Base-by-base conservation (phyloP, 2,329 filamentous ascomycete genomes). In the Tolypocladium inflatum region DNA sequence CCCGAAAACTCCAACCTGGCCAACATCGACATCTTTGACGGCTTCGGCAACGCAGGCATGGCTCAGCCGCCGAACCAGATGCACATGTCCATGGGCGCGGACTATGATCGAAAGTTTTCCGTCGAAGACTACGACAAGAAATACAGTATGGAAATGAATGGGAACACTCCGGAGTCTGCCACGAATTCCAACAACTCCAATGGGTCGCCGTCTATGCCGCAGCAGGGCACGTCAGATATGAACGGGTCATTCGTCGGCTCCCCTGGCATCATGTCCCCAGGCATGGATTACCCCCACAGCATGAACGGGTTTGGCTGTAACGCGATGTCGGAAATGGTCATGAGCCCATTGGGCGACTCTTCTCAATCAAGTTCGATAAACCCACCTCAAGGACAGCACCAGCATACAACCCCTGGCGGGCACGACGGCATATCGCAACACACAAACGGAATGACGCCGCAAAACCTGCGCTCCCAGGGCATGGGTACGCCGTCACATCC, bases 21-120 rank as follows among this genome's bases (percentile, higher is more conserved):
- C 66, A 77, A 75, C 58, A 76, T 86, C 11, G 84, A 87, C 57
- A 82, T 87, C 9, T 87, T 87, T 58, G 84, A 87, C 63, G 84
- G 84, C 5, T 87, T 86, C 57, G 84, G 84, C 55, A 85, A 78
- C 59, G 80, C 79, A 5, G 83, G 83, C 30, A 84, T 87, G 76
- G 82, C 77, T 2, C 80, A 83, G 59, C 76, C 79, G 15, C 68
- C 78, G 0, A 61, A 67, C 1, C 72, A 71, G 61, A 71, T 75
- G 66, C 69, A 70, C 52, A 73, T 78, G 63, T 67, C 77, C 50
- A 74, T 78, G 54, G 77, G 81, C 26, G 67, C 69, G 57, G 80
- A 83, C 33, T 79, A 76, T 45, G 77, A 76, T 41, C 73, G 71
- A 63, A 79, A 79, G 61, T 77, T 73, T 48, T 64, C 74, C 1